phyloP scores from a whole-genome alignment of 1,284 basidiomycete genomes.

The Porodaedalea pini region DNA sequence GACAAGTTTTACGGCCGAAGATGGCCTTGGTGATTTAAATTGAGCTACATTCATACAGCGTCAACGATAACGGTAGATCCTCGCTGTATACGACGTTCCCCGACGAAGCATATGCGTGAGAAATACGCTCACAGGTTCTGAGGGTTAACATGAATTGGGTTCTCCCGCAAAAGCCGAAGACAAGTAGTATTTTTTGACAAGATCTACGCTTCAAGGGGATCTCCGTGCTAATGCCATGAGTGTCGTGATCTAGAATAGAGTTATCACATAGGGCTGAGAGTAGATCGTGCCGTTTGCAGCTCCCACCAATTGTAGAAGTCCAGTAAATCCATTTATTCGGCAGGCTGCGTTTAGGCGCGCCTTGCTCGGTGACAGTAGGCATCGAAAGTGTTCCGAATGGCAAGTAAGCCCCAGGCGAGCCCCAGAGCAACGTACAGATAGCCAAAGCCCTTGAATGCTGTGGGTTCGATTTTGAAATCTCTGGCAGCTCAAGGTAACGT shows the following conservation, averaged over 20 bases:
- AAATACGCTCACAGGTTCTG: background rate
- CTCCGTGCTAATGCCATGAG: slow-evolving; percentile 5
- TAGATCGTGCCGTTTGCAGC: background rate
- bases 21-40: background rate
- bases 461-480: background rate
- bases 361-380: background rate
- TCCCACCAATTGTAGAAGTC: background rate
- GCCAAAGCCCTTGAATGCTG: background rate
- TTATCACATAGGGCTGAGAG: slow-evolving; percentile 6
- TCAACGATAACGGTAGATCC: background rate
- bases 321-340: slow-evolving; percentile 1
- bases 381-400: slow-evolving; percentile 4
- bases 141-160: background rate
- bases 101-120: background rate
- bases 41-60: background rate
- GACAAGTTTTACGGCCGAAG: background rate
- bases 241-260: background rate
- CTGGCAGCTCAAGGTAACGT: background rate
- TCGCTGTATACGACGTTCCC: background rate
- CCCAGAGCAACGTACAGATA: background rate
- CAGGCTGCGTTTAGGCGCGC: background rate
- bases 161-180: slow-evolving; percentile 9
- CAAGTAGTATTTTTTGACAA: slow-evolving; percentile 2
- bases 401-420: background rate
- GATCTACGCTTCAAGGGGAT: slow-evolving; percentile 12